Conservation (phyloP, 2,329 filamentous ascomycete species). For the Xylaria sp. region DNA sequence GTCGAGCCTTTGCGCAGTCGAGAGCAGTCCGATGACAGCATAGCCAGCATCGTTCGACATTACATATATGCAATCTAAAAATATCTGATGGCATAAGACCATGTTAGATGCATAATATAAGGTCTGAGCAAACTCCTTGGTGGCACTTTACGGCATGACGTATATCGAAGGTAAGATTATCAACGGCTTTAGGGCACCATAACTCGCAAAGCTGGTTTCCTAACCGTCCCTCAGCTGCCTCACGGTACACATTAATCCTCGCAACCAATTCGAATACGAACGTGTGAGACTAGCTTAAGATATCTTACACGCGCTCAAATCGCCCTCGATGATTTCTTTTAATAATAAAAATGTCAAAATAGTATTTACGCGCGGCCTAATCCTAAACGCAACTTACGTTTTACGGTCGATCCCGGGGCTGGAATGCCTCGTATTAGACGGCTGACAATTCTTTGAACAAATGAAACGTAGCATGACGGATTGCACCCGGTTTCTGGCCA, state of each 20-base stretch:
- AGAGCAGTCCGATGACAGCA: no score
- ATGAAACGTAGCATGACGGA: background rate
- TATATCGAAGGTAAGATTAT: background rate
- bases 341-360: background rate
- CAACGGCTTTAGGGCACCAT: background rate
- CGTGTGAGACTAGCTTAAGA: background rate
- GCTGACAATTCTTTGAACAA: background rate
- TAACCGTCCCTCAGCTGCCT: background rate
- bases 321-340: background rate
- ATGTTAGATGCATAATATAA: no score
- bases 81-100: no score
- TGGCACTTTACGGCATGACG: background rate
- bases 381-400: background rate
- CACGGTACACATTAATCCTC: background rate
- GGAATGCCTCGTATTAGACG: background rate
- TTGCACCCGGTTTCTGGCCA: background rate
- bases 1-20: no score
- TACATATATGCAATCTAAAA: no score
- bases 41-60: no score
- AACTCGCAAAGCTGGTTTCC: background rate
- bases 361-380: background rate
- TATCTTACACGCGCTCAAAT: background rate
- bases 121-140: background rate
- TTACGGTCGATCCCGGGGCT: no score
- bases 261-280: background rate